Evolutionary conservation across 768 basidiomycete genomes (phyloP), one percentile per base, ranked within the genome.

Genomic region (Suillus cothurnatus): DNA sequence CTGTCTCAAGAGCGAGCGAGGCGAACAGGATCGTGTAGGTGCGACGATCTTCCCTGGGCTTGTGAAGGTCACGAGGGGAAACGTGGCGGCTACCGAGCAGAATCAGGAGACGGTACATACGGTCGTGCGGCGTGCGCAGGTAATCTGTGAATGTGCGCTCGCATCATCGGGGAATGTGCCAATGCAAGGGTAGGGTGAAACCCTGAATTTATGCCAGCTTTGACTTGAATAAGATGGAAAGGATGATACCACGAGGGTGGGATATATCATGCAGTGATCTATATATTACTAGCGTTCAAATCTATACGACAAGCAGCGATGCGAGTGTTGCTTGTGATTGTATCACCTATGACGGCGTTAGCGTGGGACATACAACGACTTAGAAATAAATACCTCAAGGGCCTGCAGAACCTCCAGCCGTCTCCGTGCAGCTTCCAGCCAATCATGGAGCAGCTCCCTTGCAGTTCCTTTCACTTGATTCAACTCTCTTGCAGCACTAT

Each of bases 351-450:
- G 62, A 36, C 23, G 14, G 12, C 53, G 45, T 76, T 38, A 77
- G 71, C 43, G 19, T 60, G 23, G 23, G 38, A 62, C 11, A 59
- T 26, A 58, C 11, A 6, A 59, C 6, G 6, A 31, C 52, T 45
- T 17, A 59, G 21, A 34, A 45, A 43, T 41, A 62, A 70, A 63
- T 70, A 93, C 94, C 82, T 96, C 91, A 69, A 99, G 76, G 49
- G 95, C 93, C 77, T 98, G 97, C 75, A 93, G 84, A 38, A 97
- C 95, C 78, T 97, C 94, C 66, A 99, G 76, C 74, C 95, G 84
- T 73, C 86, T 82, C 68, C 97, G 83, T 12, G 95, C 95, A 70
- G 94, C 95, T 70, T 89, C 88, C 47, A 99, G 80, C 97, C 97
- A 99, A 78, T 99, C 97, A 41, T 82, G 79, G 61, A 93, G 71